A percentile compares a stretch with the other conserved stretches of the same genome.
These are phyloP conservation scores for Termitomyces sp. DNA, from an alignment of 768 basidiomycete genomes.

Conservation along the genomic window DNA sequence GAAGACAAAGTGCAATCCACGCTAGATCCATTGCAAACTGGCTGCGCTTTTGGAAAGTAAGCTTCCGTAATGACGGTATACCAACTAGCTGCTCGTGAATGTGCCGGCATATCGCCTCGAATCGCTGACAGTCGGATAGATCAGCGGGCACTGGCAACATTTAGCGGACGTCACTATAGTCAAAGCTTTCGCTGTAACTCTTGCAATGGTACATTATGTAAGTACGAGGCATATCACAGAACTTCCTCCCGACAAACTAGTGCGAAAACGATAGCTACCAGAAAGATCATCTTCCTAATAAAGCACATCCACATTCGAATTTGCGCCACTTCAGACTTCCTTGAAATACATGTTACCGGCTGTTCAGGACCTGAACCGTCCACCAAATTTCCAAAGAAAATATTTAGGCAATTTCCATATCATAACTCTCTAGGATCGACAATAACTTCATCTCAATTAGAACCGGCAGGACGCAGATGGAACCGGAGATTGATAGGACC, in stretches of 20 bases:
- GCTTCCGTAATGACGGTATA: conserved; percentile 11
- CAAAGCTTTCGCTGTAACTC: background rate
- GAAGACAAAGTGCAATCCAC: conserved; percentile 36
- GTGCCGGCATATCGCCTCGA: conserved; percentile 2
- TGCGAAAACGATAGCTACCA: no score
- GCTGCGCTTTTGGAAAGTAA: conserved; percentile 14
- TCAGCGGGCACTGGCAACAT: background rate
- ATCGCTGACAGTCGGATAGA: background rate
- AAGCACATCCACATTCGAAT: no score
- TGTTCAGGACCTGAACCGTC: background rate
- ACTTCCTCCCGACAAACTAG: no score
- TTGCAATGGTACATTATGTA: background rate
- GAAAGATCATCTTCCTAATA: no score
- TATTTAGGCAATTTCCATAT: background rate
- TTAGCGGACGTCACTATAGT: background rate
- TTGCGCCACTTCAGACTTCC: background rate
- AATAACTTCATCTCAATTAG: no score
- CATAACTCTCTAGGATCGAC: background rate
- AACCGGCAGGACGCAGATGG: no score
- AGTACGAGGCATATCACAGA: no score
- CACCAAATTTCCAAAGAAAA: background rate
- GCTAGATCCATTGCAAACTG: conserved; percentile 37
- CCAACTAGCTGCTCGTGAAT: conserved; percentile 10
- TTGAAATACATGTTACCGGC: background rate
- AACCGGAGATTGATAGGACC: background rate